Evolutionary conservation across 768 basidiomycete genomes (phyloP).

Genomic region (Aureoboletus auriporus): DNA sequence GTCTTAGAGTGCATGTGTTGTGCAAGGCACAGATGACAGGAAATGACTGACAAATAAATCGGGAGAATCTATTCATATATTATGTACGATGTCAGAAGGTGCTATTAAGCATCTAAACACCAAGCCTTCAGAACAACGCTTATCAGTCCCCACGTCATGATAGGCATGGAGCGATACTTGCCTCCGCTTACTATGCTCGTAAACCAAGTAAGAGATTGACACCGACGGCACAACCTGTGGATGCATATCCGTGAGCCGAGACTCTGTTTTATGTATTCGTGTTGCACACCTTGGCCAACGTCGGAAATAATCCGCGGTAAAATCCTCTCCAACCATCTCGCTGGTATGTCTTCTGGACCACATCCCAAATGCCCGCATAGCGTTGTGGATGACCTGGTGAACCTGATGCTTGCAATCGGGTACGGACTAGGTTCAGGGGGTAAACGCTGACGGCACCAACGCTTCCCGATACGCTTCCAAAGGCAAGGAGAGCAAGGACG

Average conservation of each 20-base stretch:
- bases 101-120: slow-evolving; percentile 41
- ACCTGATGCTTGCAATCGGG: slow-evolving; percentile 93
- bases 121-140: slow-evolving; percentile 42
- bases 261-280: not conserved
- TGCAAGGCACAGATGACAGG: slow-evolving; percentile 25
- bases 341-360: slow-evolving; percentile 71
- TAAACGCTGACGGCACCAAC: slow-evolving; percentile 94
- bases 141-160: slow-evolving; percentile 1
- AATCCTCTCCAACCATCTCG: slow-evolving; percentile 92
- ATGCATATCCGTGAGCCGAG: slow-evolving; percentile 5
- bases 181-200: slow-evolving; percentile 83
- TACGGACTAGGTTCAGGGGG: slow-evolving; percentile 87
- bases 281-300: slow-evolving; percentile 74
- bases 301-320: slow-evolving; percentile 89
- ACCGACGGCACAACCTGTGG: slow-evolving; percentile 89
- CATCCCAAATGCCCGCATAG: slow-evolving; percentile 88
- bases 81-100: slow-evolving; percentile 13
- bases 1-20: slow-evolving; percentile 18
- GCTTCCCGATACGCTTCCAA: slow-evolving; percentile 90
- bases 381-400: slow-evolving; percentile 91
- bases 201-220: slow-evolving; percentile 95
- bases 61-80: slow-evolving; percentile 22
- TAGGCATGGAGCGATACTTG: slow-evolving; percentile 28
- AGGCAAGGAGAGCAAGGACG: slow-evolving; percentile 79
- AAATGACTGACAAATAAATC: slow-evolving; percentile 22